Evolutionary conservation across 352 stramenopile species (phyloP), one percentile per base, ranked within the genome.

Genomic region (Phytopythium oedochilum): DNA sequence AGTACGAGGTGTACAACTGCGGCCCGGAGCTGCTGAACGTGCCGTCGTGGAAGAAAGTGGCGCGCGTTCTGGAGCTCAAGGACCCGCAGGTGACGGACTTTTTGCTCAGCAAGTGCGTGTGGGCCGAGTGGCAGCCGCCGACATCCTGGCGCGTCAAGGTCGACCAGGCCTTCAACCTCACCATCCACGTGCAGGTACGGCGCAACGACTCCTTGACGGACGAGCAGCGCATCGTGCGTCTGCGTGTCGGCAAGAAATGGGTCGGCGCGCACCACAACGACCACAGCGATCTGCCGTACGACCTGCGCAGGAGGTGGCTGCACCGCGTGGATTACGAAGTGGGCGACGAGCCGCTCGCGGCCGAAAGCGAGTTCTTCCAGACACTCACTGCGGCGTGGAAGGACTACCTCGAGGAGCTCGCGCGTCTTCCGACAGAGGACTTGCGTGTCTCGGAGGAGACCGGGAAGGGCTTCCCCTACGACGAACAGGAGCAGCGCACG

Each of bases 251-350:
- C 12, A 68, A 61, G 36, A 88, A 87, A 45, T 90, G 79, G 79
- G 66, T 88, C 26, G 79, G 79, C 7, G 68, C 77, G 10, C 77
- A 90, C 46, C 77, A 86, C 55, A 63, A 87, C 40, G 80, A 84
- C 26, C 57, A 71, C 8, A 32, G 40, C 1, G 32, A 61, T 22
- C 67, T 87, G 60, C 12, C 50, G 0, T 61, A 80, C 11, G 25
- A 43, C 4, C 50, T 60, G 18, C 73, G 73, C 54, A 73, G 51
- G 32, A 65, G 65, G 44, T 87, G 79, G 79, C 64, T 90, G 42
- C 79, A 90, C 32, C 73, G 79, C 8, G 77, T 80, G 2, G 77
- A 90, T 47, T 90, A 87, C 31, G 77, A 88, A 52, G 59, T 72
- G 8, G 53, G 60, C 1, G 75, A 79, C 23, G 50, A 66, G 20